phyloP scores from a whole-genome alignment of 2,329 filamentous ascomycete species.

The Acrocalymma vagum region DNA sequence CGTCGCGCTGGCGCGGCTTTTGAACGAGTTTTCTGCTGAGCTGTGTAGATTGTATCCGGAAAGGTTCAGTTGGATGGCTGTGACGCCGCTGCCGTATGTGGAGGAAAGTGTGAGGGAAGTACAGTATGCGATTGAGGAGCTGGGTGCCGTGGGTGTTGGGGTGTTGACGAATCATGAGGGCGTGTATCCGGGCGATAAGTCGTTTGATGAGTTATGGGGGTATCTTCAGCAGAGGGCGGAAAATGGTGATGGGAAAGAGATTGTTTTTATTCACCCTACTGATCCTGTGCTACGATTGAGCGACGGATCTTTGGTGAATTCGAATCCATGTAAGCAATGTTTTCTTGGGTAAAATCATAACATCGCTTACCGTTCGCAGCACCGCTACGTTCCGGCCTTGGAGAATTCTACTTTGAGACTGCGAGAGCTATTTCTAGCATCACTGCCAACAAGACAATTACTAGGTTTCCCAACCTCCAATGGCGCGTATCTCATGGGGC shows the following conservation, averaged over 20 bases:
- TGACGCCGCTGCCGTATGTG: conserved; percentile 40
- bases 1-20: conserved; percentile 40
- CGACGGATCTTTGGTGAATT: conserved; percentile 32
- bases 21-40: conserved; percentile 42
- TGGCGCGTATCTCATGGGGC: conserved; percentile 46
- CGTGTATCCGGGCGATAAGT: conserved; percentile 38
- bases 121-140: conserved; percentile 35
- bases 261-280: conserved; percentile 47
- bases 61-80: conserved; percentile 37
- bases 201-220: conserved; percentile 36
- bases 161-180: conserved; percentile 46
- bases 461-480: conserved; percentile 39
- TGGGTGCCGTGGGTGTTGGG: conserved; percentile 40
- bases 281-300: conserved; percentile 41
- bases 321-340: conserved; percentile 39
- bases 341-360: background rate
- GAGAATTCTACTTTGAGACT: conserved; percentile 50
- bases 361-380: conserved; percentile 22
- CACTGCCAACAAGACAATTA: conserved; percentile 36
- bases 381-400: conserved; percentile 42
- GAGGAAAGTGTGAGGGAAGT: conserved; percentile 38
- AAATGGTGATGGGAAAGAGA: conserved; percentile 22
- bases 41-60: conserved; percentile 33
- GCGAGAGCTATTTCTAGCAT: conserved; percentile 44
- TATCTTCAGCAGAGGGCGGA: conserved; percentile 30